A percentile compares a stretch with the other conserved stretches of the same genome.
phyloP scores from a whole-genome alignment of 2,329 filamentous ascomycete genomes.

The Beauveria australis region DNA sequence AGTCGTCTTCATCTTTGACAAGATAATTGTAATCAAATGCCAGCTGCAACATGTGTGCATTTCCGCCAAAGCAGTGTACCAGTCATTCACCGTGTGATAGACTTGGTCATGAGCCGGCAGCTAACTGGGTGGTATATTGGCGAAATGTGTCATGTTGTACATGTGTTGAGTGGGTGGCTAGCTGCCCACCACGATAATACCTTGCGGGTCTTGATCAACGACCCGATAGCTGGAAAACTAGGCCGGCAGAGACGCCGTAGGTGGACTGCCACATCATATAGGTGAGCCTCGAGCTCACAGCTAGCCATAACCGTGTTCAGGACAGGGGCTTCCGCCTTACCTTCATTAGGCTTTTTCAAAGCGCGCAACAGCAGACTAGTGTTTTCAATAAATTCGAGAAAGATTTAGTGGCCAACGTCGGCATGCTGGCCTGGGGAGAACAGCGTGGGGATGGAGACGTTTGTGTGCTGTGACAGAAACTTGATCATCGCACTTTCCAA shows the following conservation, averaged over 20 bases:
- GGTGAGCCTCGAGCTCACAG: not conserved
- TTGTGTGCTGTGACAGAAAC: conserved; percentile 4
- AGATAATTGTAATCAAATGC: conserved; percentile 29
- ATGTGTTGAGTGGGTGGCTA: conserved; percentile 30
- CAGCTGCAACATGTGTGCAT: conserved; percentile 26
- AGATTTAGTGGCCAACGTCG: not conserved
- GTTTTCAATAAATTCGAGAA: not conserved
- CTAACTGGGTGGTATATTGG: conserved; percentile 18
- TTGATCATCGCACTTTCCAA: conserved; percentile 13
- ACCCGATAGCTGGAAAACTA: not conserved
- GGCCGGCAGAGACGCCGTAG: not conserved
- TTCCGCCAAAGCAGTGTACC: conserved; percentile 28
- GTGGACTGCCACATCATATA: not conserved
- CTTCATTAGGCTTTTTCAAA: not conserved
- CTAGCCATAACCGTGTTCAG: not conserved
- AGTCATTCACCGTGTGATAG: conserved; percentile 24
- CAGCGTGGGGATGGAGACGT: conserved; percentile 7
- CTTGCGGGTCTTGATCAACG: not conserved
- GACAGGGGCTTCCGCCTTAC: not conserved
- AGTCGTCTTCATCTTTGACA: conserved; percentile 24
- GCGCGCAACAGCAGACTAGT: not conserved
- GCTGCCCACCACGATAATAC: conserved; percentile 17
- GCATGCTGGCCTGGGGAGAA: conserved; percentile 16
- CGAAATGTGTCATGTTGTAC: conserved; percentile 26
- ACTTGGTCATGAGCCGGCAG: conserved; percentile 15